Percentiles rank a stretch among this genome's conserved stretches.
Conservation (phyloP, 768 basidiomycete genomes). For the Holtermannia corniformis region DNA sequence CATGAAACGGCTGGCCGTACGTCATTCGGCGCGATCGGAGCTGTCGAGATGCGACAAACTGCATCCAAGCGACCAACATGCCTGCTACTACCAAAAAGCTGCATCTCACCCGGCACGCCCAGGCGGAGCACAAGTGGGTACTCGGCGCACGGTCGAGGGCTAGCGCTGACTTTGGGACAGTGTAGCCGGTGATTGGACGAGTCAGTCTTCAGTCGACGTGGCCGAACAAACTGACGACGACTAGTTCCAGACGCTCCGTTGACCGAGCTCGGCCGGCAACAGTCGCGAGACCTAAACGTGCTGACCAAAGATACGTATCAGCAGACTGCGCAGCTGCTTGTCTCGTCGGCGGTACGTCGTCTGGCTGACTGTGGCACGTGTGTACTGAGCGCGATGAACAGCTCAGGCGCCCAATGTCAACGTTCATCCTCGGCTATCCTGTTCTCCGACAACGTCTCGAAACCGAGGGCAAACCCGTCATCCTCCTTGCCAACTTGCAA, state of each 20-base stretch:
- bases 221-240: background rate
- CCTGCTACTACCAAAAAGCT: constrained; percentile 17
- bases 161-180: constrained; percentile 13
- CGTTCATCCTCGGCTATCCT: constrained; percentile 25
- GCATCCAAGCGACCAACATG: background rate
- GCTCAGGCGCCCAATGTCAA: constrained; percentile 37
- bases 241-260: constrained; percentile 36
- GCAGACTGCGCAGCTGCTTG: constrained; percentile 32
- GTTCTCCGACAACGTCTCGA: constrained; percentile 20
- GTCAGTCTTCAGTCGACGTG: constrained; percentile 9
- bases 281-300: constrained; percentile 25
- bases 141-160: background rate
- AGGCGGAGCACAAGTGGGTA: constrained; percentile 37
- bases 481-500: constrained; percentile 36
- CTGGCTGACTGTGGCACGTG: background rate
- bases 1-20: too few relatives aligned
- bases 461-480: constrained; percentile 20
- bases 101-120: constrained; percentile 33
- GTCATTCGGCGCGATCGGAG: too few relatives aligned
- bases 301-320: constrained; percentile 30
- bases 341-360: constrained; percentile 23
- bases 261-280: constrained; percentile 33
- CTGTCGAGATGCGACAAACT: too few relatives aligned
- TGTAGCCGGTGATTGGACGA: constrained; percentile 33
- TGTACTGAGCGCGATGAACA: background rate